Evolutionary conservation across 345 rosid genomes (phyloP).

Genomic region (Euclidium syriacum): DNA sequence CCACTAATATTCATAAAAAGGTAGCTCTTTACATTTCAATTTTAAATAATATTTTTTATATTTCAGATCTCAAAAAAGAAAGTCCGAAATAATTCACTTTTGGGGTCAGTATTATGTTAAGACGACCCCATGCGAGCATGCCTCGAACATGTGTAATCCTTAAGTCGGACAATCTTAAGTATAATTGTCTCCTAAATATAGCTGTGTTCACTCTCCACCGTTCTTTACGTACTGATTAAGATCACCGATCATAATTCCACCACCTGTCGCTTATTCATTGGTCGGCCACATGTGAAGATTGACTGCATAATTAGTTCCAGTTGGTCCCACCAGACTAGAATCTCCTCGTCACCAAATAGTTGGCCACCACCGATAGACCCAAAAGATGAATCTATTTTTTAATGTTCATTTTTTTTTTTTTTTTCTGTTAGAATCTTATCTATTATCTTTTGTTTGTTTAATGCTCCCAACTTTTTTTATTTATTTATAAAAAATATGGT

Average conservation of each 20-base stretch:
- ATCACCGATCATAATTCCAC: background rate
- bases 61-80: constrained; percentile 12
- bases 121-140: constrained; percentile 28
- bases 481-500: no score
- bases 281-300: constrained; percentile 22
- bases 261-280: constrained; percentile 2
- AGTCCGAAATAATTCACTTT: constrained; percentile 19
- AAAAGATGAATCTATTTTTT: background rate
- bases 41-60: background rate
- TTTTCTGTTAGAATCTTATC: background rate
- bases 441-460: background rate
- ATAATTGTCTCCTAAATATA: constrained; percentile 14
- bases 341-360: constrained; percentile 20
- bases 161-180: constrained; percentile 23
- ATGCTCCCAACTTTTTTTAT: no score
- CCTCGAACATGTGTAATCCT: constrained; percentile 27
- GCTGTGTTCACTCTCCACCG: constrained; percentile 1
- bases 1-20: background rate
- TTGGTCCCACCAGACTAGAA: background rate
- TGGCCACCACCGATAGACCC: constrained; percentile 15
- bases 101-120: constrained; percentile 13
- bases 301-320: background rate
- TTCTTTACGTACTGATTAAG: background rate
- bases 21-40: background rate
- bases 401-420: background rate